Conservation (phyloP, 2,329 filamentous ascomycete species). For the Ceratocystis destructans region DNA sequence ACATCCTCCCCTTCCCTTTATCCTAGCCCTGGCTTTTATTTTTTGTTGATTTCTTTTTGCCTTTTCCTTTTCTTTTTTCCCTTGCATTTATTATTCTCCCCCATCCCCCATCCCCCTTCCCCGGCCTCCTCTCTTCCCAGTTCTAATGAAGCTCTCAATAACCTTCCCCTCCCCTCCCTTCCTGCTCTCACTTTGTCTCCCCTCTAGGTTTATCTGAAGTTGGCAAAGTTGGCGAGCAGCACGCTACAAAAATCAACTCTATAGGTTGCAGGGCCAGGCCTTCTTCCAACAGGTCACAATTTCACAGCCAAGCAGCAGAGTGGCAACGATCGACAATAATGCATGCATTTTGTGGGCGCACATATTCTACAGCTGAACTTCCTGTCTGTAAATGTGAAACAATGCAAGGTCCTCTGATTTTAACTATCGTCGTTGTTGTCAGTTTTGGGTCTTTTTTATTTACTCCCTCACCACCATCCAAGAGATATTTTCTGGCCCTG, state of each 20-base stretch:
- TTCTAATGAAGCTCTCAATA: conserved; percentile 1
- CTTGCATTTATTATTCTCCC: no score
- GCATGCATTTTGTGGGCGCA: neutral
- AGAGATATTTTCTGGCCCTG: neutral
- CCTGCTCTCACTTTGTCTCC: neutral
- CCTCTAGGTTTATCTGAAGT: neutral
- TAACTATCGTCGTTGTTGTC: neutral
- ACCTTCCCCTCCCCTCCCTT: neutral
- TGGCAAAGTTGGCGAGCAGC: neutral
- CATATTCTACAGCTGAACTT: neutral
- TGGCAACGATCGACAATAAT: conserved; percentile 4
- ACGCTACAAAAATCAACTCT: neutral
- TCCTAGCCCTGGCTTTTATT: neutral
- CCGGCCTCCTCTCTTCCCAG: neutral
- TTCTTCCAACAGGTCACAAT: neutral
- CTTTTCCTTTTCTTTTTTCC: neutral
- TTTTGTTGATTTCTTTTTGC: neutral
- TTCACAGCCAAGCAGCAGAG: neutral
- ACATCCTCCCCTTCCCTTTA: neutral
- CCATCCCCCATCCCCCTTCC: neutral
- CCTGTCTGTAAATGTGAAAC: conserved; percentile 6
- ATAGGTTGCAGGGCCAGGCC: neutral
- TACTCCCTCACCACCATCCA: neutral
- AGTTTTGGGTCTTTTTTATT: neutral
- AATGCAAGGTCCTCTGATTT: neutral